Base-by-base conservation (phyloP, 148 eudicot genomes). In the Fagopyrum esculentum region DNA sequence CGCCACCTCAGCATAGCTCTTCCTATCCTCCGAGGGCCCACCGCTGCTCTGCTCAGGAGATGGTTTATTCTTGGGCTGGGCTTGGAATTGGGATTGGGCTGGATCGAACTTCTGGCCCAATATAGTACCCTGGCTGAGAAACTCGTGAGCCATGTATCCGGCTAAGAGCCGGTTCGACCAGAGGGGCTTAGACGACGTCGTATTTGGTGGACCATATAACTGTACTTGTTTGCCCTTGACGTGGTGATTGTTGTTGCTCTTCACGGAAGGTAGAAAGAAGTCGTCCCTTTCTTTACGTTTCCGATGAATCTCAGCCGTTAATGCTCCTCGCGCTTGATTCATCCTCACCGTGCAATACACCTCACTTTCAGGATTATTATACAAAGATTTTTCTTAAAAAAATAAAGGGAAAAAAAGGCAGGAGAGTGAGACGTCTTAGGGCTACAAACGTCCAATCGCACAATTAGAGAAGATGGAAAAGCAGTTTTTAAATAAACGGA, bases 101-200 rank as follows among this genome's bases (percentile, higher is more conserved):
- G 86, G 84, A 57, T 85, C 86, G 83, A 84, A 87, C 66, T 74
- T 81, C 79, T 87, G 72, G 2, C 90, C 88, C 11, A 87, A 73
- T 0, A 87, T 51, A 2, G 82, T 80, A 2, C 85, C 87, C 74
- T 69, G 79, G 4, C 80, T 78, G 22, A 84, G 77, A 30, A 84
- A 84, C 77, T 84, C 86, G 49, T 79, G 79, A 29, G 84, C 84
- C 46, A 84, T 73, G 49, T 84, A 84, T 45, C 86, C 84, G 2
- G 84, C 84, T 57, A 84, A 13, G 64, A 84, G 76, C 72, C 78
- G 80, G 54, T 79, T 81, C 0, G 69, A 74, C 3, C 75, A 61
- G 46, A 6, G 77, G 75, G 74, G 52, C 54, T 45, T 45, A 15
- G 17, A 71, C 74, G 74, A 71, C 74, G 74, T 71, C 74, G 74